Evolutionary conservation across 257 asterid genomes (phyloP).

Genomic region (Knoxia roxburghii): DNA sequence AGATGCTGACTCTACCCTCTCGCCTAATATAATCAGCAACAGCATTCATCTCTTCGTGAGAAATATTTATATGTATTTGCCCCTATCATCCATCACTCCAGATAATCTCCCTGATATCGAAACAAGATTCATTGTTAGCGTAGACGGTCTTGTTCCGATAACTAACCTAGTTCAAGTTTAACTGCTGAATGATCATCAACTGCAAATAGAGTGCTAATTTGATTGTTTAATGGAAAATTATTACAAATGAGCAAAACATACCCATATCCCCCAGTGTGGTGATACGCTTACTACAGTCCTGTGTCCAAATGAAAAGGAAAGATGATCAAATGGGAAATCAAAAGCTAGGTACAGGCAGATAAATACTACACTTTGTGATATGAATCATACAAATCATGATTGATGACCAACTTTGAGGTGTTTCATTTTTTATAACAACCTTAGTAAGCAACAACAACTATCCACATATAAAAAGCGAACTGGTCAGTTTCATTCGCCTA

Average conservation of each 20-base stretch:
- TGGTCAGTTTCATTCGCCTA: not conserved
- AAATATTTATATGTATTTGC: constrained; percentile 89
- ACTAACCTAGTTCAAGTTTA: not conserved
- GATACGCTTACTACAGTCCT: constrained; percentile 94
- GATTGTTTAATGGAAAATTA: too few relatives aligned
- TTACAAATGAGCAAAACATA: constrained; percentile 33
- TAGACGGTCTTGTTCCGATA: not conserved
- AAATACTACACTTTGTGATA: not conserved
- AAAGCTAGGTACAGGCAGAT: not conserved
- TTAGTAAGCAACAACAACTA: not conserved
- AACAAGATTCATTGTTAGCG: not conserved
- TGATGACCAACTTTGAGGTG: not conserved
- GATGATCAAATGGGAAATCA: too few relatives aligned
- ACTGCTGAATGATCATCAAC: too few relatives aligned
- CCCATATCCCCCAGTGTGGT: constrained; percentile 80
- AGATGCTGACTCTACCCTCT: constrained; percentile 88
- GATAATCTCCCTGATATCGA: constrained; percentile 69
- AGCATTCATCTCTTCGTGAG: constrained; percentile 90
- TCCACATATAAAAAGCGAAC: not conserved
- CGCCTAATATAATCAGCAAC: constrained; percentile 93
- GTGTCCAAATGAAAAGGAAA: constrained; percentile 29
- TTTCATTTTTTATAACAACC: too few relatives aligned
- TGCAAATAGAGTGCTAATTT: too few relatives aligned
- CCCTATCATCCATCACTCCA: constrained; percentile 98
- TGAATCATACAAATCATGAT: too few relatives aligned